Evolutionary conservation across 148 eudicot species (phyloP).

Genomic region (Cornus controversa): DNA sequence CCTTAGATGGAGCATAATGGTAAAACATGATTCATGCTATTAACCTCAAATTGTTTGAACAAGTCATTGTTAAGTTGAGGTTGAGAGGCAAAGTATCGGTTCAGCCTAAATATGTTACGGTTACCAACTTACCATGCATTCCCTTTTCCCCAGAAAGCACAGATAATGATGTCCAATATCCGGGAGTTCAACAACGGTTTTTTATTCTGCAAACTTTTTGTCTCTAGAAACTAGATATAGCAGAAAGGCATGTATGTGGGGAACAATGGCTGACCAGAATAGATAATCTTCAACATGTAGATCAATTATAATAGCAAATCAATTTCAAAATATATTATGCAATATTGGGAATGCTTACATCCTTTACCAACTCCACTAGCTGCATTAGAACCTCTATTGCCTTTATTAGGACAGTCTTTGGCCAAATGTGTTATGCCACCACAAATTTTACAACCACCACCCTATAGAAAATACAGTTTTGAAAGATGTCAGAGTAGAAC

Average conservation of each 20-base stretch:
- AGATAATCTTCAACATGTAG: constrained; percentile 2
- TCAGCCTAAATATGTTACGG: not conserved
- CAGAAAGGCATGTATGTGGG: not conserved
- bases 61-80: no score
- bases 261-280: not conserved
- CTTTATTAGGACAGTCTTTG: constrained; percentile 79
- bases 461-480: constrained; percentile 37
- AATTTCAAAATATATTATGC: not conserved
- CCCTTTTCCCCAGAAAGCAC: not conserved
- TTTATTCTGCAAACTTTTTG: no score
- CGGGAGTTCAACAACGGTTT: not conserved
- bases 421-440: constrained; percentile 85
- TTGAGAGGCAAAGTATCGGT: not conserved
- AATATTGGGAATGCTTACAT: constrained; percentile 26
- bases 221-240: no score
- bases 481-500: constrained; percentile 1
- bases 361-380: constrained; percentile 37
- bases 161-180: not conserved
- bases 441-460: constrained; percentile 91
- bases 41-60: no score
- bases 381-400: constrained; percentile 28
- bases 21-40: no score
- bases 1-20: no score
- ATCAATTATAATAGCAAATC: not conserved
- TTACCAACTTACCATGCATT: not conserved